Evolutionary conservation across 2,329 filamentous ascomycete genomes (phyloP).

Genomic region (Pseudogymnoascus sp.): DNA sequence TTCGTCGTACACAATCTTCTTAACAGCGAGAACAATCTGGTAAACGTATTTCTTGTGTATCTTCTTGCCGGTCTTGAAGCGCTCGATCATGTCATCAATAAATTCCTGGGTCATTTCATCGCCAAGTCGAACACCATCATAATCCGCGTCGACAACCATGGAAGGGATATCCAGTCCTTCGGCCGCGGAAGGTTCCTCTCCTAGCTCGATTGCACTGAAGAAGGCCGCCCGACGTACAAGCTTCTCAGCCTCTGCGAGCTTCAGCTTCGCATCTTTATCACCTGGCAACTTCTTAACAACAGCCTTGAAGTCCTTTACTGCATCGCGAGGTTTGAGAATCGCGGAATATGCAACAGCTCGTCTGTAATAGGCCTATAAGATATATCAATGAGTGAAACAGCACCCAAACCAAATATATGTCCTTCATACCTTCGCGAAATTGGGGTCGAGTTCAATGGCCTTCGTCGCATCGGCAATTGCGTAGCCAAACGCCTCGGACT

Average conservation of each 20-base stretch:
- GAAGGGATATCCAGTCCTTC: conserved; percentile 83
- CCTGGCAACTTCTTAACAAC: conserved; percentile 79
- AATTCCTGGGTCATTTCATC: conserved; percentile 93
- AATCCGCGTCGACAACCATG: conserved; percentile 73
- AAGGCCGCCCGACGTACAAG: conserved; percentile 88
- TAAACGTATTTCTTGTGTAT: conserved; percentile 95
- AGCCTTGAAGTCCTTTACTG: conserved; percentile 83
- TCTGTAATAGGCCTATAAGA: conserved; percentile 76
- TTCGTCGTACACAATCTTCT: conserved; percentile 84
- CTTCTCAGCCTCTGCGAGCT: conserved; percentile 89
- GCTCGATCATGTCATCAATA: conserved; percentile 91
- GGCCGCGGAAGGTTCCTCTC: conserved; percentile 84
- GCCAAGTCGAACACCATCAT: conserved; percentile 75
- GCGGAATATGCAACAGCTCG: conserved; percentile 86
- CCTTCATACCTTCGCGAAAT: conserved; percentile 71
- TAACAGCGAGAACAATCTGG: conserved; percentile 86
- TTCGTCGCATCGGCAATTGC: conserved; percentile 85
- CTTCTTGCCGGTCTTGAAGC: conserved; percentile 95
- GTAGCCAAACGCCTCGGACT: conserved; percentile 90
- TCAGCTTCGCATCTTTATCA: conserved; percentile 87
- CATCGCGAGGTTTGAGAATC: conserved; percentile 81
- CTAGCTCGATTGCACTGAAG: conserved; percentile 87
- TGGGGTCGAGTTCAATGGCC: conserved; percentile 81
- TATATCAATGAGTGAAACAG: conserved; percentile 16
- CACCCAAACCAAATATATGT: background rate